These are phyloP conservation scores for Aspergillus fijiensis DNA, from an alignment of 2,329 filamentous ascomycete genomes.

Conservation along the genomic window DNA sequence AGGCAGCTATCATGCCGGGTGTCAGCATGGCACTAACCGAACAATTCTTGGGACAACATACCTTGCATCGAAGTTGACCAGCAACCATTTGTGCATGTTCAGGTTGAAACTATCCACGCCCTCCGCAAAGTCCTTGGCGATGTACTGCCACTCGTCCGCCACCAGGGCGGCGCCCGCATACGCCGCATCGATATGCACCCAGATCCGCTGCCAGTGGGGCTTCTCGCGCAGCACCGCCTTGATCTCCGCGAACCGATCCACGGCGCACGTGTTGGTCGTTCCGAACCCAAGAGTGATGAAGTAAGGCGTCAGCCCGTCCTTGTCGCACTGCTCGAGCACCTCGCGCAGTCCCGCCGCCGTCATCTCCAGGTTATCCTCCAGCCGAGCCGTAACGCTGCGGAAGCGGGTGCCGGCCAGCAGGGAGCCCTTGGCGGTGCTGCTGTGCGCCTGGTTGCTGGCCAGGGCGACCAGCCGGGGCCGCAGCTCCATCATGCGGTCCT, in stretches of 20 bases:
- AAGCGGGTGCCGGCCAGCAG: conserved; percentile 83
- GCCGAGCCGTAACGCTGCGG: conserved; percentile 63
- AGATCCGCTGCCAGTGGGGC: conserved; percentile 59
- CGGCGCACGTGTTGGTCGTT: conserved; percentile 82
- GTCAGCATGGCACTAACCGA: not conserved
- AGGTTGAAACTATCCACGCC: conserved; percentile 86
- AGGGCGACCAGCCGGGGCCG: conserved; percentile 75
- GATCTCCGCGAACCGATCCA: conserved; percentile 77
- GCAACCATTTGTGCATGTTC: conserved; percentile 97
- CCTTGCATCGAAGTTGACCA: conserved; percentile 83
- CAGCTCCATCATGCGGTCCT: conserved; percentile 67
- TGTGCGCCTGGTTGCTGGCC: conserved; percentile 76
- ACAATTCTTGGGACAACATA: conserved; percentile 18
- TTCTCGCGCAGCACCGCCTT: conserved; percentile 52
- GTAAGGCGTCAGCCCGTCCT: conserved; percentile 75
- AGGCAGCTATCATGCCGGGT: conserved; percentile 59
- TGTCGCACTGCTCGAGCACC: conserved; percentile 64
- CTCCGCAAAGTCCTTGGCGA: conserved; percentile 58
- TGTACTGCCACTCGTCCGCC: conserved; percentile 74
- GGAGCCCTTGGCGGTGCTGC: conserved; percentile 81
- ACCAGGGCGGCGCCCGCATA: conserved; percentile 86
- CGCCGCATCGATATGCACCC: conserved; percentile 92
- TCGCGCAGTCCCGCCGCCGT: conserved; percentile 62
- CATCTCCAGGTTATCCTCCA: conserved; percentile 67
- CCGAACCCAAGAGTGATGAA: conserved; percentile 82